These are phyloP conservation scores for Intubia oerlemansii DNA, from an alignment of 2,329 filamentous ascomycete genomes.

Conservation along the genomic window DNA sequence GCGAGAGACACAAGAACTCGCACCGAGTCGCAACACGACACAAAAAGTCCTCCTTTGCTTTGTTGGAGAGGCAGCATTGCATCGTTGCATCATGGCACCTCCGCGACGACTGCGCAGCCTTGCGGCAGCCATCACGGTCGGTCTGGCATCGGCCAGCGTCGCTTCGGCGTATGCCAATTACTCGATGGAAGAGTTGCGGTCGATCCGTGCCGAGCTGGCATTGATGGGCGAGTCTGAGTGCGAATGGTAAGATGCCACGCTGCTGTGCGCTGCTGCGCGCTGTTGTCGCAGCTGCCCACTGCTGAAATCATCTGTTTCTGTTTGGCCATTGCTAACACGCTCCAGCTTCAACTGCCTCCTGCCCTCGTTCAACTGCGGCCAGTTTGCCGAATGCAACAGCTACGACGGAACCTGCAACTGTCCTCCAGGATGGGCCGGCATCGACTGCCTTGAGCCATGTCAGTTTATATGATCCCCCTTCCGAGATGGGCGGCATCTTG, in stretches of 20 bases:
- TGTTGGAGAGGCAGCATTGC: too few relatives aligned
- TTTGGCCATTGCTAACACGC: conserved; percentile 1
- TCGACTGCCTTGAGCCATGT: conserved; percentile 76
- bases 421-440: conserved; percentile 78
- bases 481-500: not conserved
- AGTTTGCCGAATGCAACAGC: conserved; percentile 75
- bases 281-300: too few relatives aligned
- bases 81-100: too few relatives aligned
- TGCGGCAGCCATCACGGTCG: too few relatives aligned
- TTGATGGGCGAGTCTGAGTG: conserved; percentile 29
- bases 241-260: not conserved
- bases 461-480: conserved; percentile 11
- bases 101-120: too few relatives aligned
- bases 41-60: too few relatives aligned
- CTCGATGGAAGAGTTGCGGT: too few relatives aligned
- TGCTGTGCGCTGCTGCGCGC: not conserved
- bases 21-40: too few relatives aligned
- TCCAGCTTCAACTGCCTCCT: conserved; percentile 91
- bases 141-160: too few relatives aligned
- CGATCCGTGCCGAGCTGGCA: conserved; percentile 44
- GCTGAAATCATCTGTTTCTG: too few relatives aligned
- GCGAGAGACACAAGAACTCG: too few relatives aligned
- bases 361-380: conserved; percentile 74
- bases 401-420: conserved; percentile 86
- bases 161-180: too few relatives aligned